Base-by-base conservation (phyloP, 129 eudicot species). In the Sambucus nigra region DNA sequence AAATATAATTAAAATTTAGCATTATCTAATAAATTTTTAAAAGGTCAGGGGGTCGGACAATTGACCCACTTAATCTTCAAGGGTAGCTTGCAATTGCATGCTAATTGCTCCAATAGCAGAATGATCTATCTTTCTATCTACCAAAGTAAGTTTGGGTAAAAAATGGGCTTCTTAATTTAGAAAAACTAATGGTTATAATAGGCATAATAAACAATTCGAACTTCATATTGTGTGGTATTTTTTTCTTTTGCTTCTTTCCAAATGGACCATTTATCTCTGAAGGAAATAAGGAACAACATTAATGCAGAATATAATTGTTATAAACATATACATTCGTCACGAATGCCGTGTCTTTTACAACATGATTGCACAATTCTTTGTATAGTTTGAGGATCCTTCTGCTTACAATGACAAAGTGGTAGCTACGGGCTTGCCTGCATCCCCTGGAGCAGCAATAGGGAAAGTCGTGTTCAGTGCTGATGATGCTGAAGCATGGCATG, bases 361-460 rank as follows among this genome's bases (percentile, higher is more conserved):
- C 19, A 52, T 39, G 38, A 20, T 23, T 65, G 49, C 47, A 22
- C 17, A 41, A 49, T 55, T 51, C 31, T 53, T 45, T 61, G 42
- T 68, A 31, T 78, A 91, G 99, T 92, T 92, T 75, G 99, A 82
- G 68, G 61, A 92, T 71, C 85, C 94, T 8, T 67, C 91, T 12
- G 75, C 80, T 25, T 92, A 92, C 80, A 82, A 86, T 69, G 79
- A 71, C 39, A 29, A 65, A 51, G 96, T 92, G 60, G 72, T 92
- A 39, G 87, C 99, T 24, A 77, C 71, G 51, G 99, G 99, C 25
- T 67, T 92, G 74, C 99, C 99, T 44, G 99, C 99, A 65, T 92
- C 99, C 38, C 99, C 99, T 1, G 99, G 99, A 25, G 99, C 99
- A 64, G 99, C 99, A 13, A 74, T 92, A 26, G 99, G 99, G 16